Evolutionary conservation across 371 early-diverging fungal genomes (phyloP), one percentile per base, ranked within the genome.

Genomic region (Mucor velutinosus): DNA sequence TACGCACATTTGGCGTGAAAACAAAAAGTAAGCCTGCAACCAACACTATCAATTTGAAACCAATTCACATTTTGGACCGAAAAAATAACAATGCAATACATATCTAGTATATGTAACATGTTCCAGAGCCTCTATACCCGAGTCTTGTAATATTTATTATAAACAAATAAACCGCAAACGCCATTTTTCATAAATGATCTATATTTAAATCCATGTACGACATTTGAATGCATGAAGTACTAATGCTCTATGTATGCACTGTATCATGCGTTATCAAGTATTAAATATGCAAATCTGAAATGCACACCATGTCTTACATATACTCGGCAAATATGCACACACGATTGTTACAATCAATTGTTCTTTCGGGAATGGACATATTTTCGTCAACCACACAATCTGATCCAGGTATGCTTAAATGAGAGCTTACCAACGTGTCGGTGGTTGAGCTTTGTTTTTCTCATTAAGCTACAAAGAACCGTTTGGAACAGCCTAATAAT

Each of bases 1-100:
- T 47, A 32, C 56, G 63, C 12, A 27, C 62, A 17, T 35, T 64
- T 55, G 64, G 57, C 10, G n/a, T 32, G 25, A 57, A 57, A 57
- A 6, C 57, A n/a, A 57, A 57, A 33, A 41, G 17, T 25, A 14
- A 27, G 8, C 7, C 60, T 27, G 43, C 58, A 11, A 55, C n/a
- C 0, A 39, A 17, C 8, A 43, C 12, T 8, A 29, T 41, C 17
- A 58, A 45, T 3, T 27, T 53, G 15, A 60, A 43, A 5, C 60
- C 29, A 27, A 37, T 41, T 60, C 60, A 25, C 27, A 39, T 57
- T 19, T 57, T 60, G 45, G 43, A 60, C 11, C 60, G 60, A 27
- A 60, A 45, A 60, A 60, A 60, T 14, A 60, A 43, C 17, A 29
- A 23, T 41, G 15, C 43, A 41, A 43, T 27, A 60, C 12, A 60